Evolutionary conservation across 2,329 filamentous ascomycete genomes (phyloP), one percentile per base, ranked within the genome.

Genomic region (Exophiala bonariae): DNA sequence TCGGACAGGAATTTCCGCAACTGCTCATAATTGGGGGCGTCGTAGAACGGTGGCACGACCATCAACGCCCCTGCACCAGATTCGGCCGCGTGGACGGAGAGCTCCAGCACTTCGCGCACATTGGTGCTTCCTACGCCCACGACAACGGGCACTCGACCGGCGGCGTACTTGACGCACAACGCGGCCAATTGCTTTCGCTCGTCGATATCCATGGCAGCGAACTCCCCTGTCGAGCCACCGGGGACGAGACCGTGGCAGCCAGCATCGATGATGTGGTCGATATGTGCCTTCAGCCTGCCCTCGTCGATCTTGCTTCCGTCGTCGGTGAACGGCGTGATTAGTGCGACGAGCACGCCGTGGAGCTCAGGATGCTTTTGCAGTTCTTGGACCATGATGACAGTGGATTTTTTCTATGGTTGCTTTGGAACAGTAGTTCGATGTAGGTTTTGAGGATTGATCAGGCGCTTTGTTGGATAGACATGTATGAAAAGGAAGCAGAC

Each of bases 11-110:
- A 50, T 45, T 69, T 68, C 1, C 62, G 62, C 23, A 77, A 61
- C 35, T 73, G 64, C 14, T 62, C 60, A 16, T 72, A 52, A 48
- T 61, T 70, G 22, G 70, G 62, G 0, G 73, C 64, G 35, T 77
- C 74, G 52, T 77, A 77, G 61, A 70, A 77, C 0, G 74, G 74
- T 4, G 74, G 74, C 0, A 77, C 73, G 10, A 76, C 68, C 74
- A 77, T 77, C 0, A 72, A 56, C 0, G 72, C 71, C 2, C 64
- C 61, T 0, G 73, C 73, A 14, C 71, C 71, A 13, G 56, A 63
- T 20, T 67, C 44, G 0, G 62, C 63, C 1, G 70, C 70, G 48
- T 74, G 71, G 1, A 55, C 47, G 1, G 71, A 68, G 16, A 73
- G 65, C 4, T 75, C 70, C 3, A 74, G 58, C 2, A 63, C 61